These are phyloP conservation scores for Coriolopsis trogii DNA, from an alignment of 1,284 basidiomycete species.

Conservation along the genomic window DNA sequence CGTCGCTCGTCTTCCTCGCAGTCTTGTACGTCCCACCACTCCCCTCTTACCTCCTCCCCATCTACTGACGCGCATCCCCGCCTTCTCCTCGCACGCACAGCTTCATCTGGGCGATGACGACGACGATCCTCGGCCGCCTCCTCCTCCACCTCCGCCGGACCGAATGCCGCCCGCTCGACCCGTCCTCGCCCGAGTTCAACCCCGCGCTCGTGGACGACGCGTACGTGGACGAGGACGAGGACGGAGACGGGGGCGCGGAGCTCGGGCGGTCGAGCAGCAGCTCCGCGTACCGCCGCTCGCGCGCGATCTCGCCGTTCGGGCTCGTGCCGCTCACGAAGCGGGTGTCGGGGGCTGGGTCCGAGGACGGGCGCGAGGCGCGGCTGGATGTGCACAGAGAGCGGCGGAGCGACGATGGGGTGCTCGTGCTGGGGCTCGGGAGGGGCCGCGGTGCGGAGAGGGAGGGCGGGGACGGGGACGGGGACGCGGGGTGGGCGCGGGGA, in stretches of 20 bases:
- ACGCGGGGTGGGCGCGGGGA: not conserved
- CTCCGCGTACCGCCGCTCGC: slow-evolving; percentile 13
- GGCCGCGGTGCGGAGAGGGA: too few relatives aligned
- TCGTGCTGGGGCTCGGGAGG: too few relatives aligned
- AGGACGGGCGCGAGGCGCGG: too few relatives aligned
- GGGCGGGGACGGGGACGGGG: not conserved
- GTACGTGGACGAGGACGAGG: not conserved
- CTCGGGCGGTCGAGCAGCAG: too few relatives aligned
- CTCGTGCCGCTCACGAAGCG: slow-evolving; percentile 17
- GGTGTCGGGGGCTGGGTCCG: slow-evolving; percentile 5
- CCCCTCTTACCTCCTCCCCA: not conserved
- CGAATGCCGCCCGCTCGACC: slow-evolving; percentile 8
- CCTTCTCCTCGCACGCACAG: too few relatives aligned
- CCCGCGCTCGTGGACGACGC: not conserved
- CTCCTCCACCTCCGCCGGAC: slow-evolving; percentile 28
- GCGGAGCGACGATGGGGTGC: not conserved
- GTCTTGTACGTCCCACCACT: slow-evolving; percentile 28
- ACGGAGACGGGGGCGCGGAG: not conserved
- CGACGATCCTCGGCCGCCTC: slow-evolving; percentile 26
- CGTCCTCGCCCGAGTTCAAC: not conserved
- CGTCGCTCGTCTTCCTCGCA: slow-evolving; percentile 29
- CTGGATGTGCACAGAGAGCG: slow-evolving; percentile 1
- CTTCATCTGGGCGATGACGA: slow-evolving; percentile 32
- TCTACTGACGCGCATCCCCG: not conserved
- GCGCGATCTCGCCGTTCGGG: slow-evolving; percentile 24